phyloP scores from a whole-genome alignment of 495 filamentous ascomycete species.

The Penicillium macrosclerotiorum region DNA sequence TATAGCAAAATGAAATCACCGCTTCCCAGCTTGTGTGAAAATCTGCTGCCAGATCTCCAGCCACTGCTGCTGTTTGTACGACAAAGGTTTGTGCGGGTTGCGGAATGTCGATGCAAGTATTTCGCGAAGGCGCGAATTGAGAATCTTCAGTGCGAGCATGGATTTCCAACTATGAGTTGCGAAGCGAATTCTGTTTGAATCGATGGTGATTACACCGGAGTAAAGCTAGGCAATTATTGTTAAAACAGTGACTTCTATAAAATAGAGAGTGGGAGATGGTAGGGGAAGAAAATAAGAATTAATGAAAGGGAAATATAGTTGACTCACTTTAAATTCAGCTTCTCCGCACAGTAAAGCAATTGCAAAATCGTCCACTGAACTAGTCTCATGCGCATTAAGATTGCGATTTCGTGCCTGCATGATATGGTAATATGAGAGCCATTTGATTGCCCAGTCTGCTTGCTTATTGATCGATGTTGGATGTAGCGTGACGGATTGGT shows the following conservation, averaged over 20 bases:
- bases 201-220: conserved; percentile 79
- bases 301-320: background rate
- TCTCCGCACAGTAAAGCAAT: conserved; percentile 85
- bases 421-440: conserved; percentile 91
- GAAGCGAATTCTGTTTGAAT: conserved; percentile 86
- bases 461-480: conserved; percentile 83
- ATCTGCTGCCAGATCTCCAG: conserved; percentile 63
- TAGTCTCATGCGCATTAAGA: conserved; percentile 89
- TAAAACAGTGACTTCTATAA: background rate
- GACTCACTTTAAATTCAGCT: conserved; percentile 66
- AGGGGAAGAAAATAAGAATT: background rate
- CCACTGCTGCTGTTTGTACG: conserved; percentile 69
- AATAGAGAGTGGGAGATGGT: background rate
- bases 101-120: conserved; percentile 69
- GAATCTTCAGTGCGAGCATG: conserved; percentile 76
- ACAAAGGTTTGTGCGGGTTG: conserved; percentile 64
- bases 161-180: conserved; percentile 85
- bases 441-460: conserved; percentile 58
- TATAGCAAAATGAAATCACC: conserved; percentile 6
- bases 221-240: conserved; percentile 34
- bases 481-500: conserved; percentile 80
- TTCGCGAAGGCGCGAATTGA: conserved; percentile 66
- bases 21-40: conserved; percentile 35
- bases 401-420: conserved; percentile 82
- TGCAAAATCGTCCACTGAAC: conserved; percentile 73